These are phyloP conservation scores for Aspergillus chevalieri DNA, from an alignment of 2,329 filamentous ascomycete genomes.

Conservation along the genomic window DNA sequence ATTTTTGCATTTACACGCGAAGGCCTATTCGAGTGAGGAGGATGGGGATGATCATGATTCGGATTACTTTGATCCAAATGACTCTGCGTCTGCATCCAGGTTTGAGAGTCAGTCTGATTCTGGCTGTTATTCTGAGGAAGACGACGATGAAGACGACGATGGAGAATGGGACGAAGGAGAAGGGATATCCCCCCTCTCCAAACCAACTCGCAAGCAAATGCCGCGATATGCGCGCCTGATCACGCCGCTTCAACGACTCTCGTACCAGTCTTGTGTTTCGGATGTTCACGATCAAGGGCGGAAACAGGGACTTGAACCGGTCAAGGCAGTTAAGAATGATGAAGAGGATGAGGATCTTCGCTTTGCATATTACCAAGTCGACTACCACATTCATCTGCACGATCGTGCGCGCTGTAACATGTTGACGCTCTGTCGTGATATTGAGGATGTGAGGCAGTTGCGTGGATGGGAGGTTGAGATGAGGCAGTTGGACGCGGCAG, in stretches of 20 bases:
- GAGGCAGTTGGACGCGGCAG: background rate
- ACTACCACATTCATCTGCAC: conserved; percentile 30
- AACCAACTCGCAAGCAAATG: background rate
- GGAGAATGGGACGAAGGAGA: background rate
- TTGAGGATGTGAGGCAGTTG: conserved; percentile 21
- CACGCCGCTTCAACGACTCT: background rate
- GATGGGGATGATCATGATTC: background rate
- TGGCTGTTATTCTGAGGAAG: no score
- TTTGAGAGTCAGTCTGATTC: no score
- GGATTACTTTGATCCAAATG: no score
- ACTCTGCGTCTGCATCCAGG: no score
- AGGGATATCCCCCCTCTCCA: background rate
- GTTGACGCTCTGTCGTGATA: conserved; percentile 24
- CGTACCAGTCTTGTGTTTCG: background rate
- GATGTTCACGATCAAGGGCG: background rate
- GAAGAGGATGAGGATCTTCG: conserved; percentile 1
- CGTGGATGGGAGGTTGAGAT: conserved; percentile 20
- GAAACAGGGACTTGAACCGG: no score
- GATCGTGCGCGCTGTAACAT: conserved; percentile 16
- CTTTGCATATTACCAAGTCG: conserved; percentile 25
- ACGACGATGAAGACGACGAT: background rate
- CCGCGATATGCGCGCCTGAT: background rate
- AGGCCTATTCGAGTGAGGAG: background rate
- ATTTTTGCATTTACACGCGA: conserved; percentile 3
- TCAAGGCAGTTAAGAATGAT: background rate